These are phyloP conservation scores for Purshia tridentata DNA, from an alignment of 306 rosid genomes.

Conservation along the genomic window DNA sequence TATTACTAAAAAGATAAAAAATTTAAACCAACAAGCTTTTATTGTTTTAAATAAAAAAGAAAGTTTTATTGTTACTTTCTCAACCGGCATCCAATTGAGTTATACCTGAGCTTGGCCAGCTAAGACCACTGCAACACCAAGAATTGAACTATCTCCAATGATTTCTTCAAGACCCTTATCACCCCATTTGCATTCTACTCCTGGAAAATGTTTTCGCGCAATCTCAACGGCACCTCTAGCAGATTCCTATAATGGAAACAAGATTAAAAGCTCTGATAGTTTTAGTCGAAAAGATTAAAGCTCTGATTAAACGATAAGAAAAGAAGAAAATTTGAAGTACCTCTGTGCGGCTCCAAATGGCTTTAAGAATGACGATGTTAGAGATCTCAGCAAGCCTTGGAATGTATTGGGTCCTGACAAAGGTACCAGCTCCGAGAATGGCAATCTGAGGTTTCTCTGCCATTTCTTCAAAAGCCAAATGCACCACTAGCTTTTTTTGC, in stretches of 20 bases:
- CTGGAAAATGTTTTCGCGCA: conserved; percentile 53
- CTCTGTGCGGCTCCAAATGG: conserved; percentile 95
- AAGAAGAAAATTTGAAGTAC: conserved; percentile 14
- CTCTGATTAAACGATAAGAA: neutral
- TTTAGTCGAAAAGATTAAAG: neutral
- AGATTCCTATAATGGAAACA: conserved; percentile 43
- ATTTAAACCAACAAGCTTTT: neutral
- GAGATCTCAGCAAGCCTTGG: conserved; percentile 86
- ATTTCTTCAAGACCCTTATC: conserved; percentile 71
- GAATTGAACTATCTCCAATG: conserved; percentile 51
- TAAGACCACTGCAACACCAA: conserved; percentile 86
- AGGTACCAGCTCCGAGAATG: conserved; percentile 84
- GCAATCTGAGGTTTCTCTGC: conserved; percentile 58
- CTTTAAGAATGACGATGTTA: conserved; percentile 54
- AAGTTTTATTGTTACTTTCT: too few species aligned
- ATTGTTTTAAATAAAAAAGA: neutral
- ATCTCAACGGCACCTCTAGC: conserved; percentile 64
- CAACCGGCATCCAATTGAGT: neutral
- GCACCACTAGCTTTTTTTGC: conserved; percentile 7
- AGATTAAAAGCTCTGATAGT: neutral
- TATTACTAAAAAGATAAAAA: neutral
- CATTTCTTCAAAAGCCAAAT: conserved; percentile 30
- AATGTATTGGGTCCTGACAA: conserved; percentile 76
- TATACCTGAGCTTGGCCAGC: conserved; percentile 90
- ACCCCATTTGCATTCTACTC: conserved; percentile 71